Evolutionary conservation across 768 basidiomycete species (phyloP), one percentile per base, ranked within the genome.

Genomic region (Russula lepida): DNA sequence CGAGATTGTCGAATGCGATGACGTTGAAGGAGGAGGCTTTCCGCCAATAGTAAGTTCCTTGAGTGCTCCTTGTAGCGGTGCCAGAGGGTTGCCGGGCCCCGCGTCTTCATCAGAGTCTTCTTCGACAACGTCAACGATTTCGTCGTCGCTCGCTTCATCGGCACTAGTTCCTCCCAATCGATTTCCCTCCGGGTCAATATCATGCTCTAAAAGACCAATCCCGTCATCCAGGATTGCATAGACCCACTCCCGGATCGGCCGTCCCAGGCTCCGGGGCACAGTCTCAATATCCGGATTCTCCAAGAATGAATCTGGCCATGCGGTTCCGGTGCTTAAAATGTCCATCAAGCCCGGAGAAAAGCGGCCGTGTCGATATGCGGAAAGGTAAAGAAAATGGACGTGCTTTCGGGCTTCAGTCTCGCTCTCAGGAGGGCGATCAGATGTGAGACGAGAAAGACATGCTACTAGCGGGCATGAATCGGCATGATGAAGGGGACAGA

Each of bases 221-320:
- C 79, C 81, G 66, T 85, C 81, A 54, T 88, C 83, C 44, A 92
- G 68, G 27, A 91, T 75, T 0, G 88, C 78, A 68, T 88, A 87
- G 32, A 79, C 73, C 85, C 85, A 89, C 54, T 74, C 69, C 17
- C 86, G 79, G 51, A 91, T 77, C 1, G 82, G 81, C 32, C 83
- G 72, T 5, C 84, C 84, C 13, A 91, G 79, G 56, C 79, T 84
- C 59, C 81, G 73, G 21, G 81, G 75, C 12, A 86, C 84, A 0
- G 82, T 82, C 69, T 89, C 87, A 32, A 79, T 54, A 70, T 92
- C 89, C 0, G 90, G 90, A 65, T 84, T 80, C 62, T 92, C 90
- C 21, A 92, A 78, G 69, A 89, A 90, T n/a, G 84, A 69, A 35
- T 77, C 75, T 5, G 86, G 83, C 87, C 88, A 92, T 59, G 76